These are phyloP conservation scores for Phytophthora citricola DNA, from an alignment of 352 stramenopile species.

Conservation along the genomic window DNA sequence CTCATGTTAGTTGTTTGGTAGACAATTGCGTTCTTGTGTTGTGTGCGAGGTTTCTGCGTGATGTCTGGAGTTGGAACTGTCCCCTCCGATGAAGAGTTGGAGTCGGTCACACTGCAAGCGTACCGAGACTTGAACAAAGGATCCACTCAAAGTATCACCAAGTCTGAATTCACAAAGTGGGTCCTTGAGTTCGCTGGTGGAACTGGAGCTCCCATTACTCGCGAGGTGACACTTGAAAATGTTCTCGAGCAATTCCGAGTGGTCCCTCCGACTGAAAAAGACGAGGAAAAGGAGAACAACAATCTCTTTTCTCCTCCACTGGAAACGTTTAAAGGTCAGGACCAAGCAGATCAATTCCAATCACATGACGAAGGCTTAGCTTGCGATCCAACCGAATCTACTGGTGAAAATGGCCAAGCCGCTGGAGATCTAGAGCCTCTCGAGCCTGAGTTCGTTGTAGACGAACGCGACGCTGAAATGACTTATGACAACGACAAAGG, in stretches of 20 bases:
- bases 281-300: conserved; percentile 11
- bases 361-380: conserved; percentile 9
- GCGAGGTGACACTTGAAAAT: conserved; percentile 37
- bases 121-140: conserved; percentile 70
- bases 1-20: conserved; percentile 17
- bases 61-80: conserved; percentile 51
- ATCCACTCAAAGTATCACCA: conserved; percentile 61
- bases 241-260: conserved; percentile 39
- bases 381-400: conserved; percentile 1
- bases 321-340: not conserved
- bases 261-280: not conserved
- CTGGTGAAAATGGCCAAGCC: not conserved
- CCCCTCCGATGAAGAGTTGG: conserved; percentile 66
- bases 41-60: conserved; percentile 56
- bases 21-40: conserved; percentile 74
- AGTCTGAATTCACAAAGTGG: conserved; percentile 71
- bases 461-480: conserved; percentile 1
- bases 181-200: conserved; percentile 42
- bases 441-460: conserved; percentile 4
- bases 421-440: not conserved
- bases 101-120: conserved; percentile 58
- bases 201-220: conserved; percentile 4
- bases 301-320: not conserved
- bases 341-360: not conserved
- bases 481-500: not conserved